Conservation (phyloP, 768 basidiomycete species). For the Leucosporidium scottii region DNA sequence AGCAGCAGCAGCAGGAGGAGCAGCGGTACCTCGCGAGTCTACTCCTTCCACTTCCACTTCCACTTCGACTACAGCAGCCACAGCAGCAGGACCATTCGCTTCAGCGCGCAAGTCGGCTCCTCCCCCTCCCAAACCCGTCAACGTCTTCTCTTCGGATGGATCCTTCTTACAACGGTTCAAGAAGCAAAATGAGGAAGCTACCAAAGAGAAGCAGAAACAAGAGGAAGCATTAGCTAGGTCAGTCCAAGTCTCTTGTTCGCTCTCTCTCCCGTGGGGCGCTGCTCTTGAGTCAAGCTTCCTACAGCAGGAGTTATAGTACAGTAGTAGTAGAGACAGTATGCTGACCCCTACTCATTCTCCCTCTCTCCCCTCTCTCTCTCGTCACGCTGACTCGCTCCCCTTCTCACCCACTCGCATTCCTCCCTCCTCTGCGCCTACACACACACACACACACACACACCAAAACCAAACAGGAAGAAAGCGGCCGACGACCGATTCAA, state of each 20-base stretch:
- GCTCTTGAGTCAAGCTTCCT: no score
- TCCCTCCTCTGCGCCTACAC: no score
- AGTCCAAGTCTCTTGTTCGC: neutral
- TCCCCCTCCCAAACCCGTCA: neutral
- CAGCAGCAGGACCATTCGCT: neutral
- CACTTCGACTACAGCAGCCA: conserved; percentile 3
- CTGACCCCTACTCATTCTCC: no score
- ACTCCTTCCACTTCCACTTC: neutral
- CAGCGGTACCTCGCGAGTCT: neutral
- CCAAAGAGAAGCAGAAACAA: neutral
- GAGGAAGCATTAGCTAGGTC: conserved; percentile 25
- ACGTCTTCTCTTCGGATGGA: conserved; percentile 14
- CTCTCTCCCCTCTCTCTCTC: neutral
- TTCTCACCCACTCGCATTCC: neutral
- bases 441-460: no score
- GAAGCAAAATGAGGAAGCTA: conserved; percentile 9
- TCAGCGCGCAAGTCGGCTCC: neutral
- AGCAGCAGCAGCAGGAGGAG: no score
- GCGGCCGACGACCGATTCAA: conserved; percentile 26
- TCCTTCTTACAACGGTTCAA: conserved; percentile 25
- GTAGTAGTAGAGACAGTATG: no score
- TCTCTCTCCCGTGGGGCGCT: no score
- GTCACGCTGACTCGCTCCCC: neutral
- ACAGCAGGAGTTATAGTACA: no score
- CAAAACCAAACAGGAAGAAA: conserved; percentile 16